Base-by-base conservation (phyloP, 805 yeast species). In the Suhomyces tanzawaensis region DNA sequence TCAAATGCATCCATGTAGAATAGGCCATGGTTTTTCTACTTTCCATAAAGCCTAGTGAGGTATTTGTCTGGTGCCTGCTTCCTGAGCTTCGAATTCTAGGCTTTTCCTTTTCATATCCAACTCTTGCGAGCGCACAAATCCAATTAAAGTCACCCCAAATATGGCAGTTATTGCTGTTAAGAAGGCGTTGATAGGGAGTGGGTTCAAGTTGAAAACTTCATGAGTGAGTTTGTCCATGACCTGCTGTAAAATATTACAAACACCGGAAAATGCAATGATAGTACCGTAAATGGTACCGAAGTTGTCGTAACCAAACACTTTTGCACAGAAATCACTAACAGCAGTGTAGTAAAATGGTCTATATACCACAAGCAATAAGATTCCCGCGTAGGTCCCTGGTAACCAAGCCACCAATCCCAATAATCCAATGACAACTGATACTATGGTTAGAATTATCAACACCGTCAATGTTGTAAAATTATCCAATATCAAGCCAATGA, bases 331-430 rank as follows among this genome's bases (percentile, higher is more conserved):
- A 60, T 91, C 97, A 1, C 95, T 85, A 5, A 89, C 87, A 1
- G 95, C 86, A 1, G 98, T 90, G 62, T 90, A 91, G 55, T 85
- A 89, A 55, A 90, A 85, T 8, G 98, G 96, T 58, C 98, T 74
- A 62, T 85, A 89, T 1, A 85, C 69, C 8, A 88, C 97, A 47
- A 90, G 66, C 21, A 85, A 46, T 2, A 79, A 49, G 29, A 90
- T 84, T 3, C 95, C 95, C 1, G 75, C 30, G 50, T 84, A 71
- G 29, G 90, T 89, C 2, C 77, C 70, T 12, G 72, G 72, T 7
- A 66, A 29, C 65, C 66, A 66, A 44, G 82, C 69, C 24, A 85
- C 48, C 21, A 87, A 60, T 0, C 96, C 96, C 50, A 78, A 68
- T 0, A 83, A 47, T 8, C 96, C 96, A 45, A 89, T 82, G 3